Base-by-base conservation (phyloP, 1,139 yeast species). In the Wickerhamomyces sp. region DNA sequence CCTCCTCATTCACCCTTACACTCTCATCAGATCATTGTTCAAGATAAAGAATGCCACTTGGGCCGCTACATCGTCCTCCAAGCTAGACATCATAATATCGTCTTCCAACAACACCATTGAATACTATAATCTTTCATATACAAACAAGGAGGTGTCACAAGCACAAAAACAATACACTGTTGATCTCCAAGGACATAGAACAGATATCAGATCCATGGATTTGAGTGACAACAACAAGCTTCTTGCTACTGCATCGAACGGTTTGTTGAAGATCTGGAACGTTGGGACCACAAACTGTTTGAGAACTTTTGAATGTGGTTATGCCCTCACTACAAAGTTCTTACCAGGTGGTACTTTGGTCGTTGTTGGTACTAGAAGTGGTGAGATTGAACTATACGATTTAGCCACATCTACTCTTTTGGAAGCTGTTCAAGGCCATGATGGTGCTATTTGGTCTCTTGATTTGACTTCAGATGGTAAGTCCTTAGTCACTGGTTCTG, bases 331-430 rank as follows among this genome's bases (percentile, higher is more conserved):
- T 44, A 72, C 87, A 42, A 75, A 78, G 50, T 88, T 93, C 51
- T 66, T 93, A 38, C 97, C 97, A 0, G 97, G 97, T 45, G 96
- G 95, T 36, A 70, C 89, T 2, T 66, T 91, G 42, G 78, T 89
- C 25, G 86, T 85, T 13, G 76, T 86, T n/a, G 97, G 97, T 27
- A 88, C 91, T 38, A 88, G 89, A 57, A 75, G 77, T 44, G 99
- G 99, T 33, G 78, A 77, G 39, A 61, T 91, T 40, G 93, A 86
- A 52, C 66, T 91, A 32, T 86, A 83, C 54, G 98, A 93, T 57
- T 74, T 91, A 42, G 84, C 96, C 0, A 74, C 89, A 2, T 84
- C 96, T 0, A 70, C 89, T 1, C 54, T 80, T 47, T 52, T 85
- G 6, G 87, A 82, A 47, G 66, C 75, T 21, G 72, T 84, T n/a